Base-by-base conservation (phyloP, 306 rosid species). In the Mimosa pudica region DNA sequence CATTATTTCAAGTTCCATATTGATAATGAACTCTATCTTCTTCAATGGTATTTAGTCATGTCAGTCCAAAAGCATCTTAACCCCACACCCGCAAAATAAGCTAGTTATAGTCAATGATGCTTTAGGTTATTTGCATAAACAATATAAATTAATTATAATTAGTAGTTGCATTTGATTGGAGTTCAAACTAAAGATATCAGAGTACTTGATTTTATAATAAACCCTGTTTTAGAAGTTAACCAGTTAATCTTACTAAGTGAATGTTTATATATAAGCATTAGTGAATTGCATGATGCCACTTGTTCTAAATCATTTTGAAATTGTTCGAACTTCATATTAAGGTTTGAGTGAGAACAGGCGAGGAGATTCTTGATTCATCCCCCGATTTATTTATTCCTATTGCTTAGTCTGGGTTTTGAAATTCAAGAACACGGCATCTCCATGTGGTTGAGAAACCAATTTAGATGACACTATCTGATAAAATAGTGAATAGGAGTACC, bases 1-100 rank as follows among this genome's bases (percentile, higher is more conserved):
- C 58, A 32, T 75, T 52, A 18, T 54, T 77, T 73, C 73, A 70
- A 60, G 41, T 82, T 75, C 41, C 58, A n/a, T 47, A 13, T 11
- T 55, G 79, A 83, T 77, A 74, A 78, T 58, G 74, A 48, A 58
- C 48, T 69, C 70, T 74, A 83, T 79, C 79, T 74, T 49, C 84
- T 75, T 74, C 70, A 71, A 62, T 79, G 82, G 8, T 65, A 57
- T 67, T 63, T 78, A 38, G 77, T 78, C 63, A 67, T 77, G 81
- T 44, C 58, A 36, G 78, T 75, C 77, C 67, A n/a, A 70, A 83
- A 57, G 83, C 80, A 74, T 46, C 77, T 79, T 11, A 58, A 76
- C 70, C 84, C 73, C 72, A 47, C 76, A 81, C 60, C 84, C 84
- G 69, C 77, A 60, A 47, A 75, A 75, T 58, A 69, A 58, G 57